Conservation (phyloP, 2,329 filamentous ascomycete genomes). For the Penicillium griseofulvum region DNA sequence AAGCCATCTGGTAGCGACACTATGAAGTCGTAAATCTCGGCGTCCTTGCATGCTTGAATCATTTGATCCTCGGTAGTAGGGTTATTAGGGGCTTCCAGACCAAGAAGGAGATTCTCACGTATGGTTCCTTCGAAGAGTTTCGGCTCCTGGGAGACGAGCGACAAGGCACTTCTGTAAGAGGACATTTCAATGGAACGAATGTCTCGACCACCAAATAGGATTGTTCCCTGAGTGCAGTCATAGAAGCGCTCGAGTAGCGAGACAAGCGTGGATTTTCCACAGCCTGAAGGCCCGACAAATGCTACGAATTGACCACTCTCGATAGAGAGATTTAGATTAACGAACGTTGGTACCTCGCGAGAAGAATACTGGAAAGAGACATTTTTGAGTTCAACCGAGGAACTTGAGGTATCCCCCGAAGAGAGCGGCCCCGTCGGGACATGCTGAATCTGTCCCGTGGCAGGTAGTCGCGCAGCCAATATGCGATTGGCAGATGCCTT, state of each 20-base stretch:
- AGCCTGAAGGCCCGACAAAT: conserved; percentile 50
- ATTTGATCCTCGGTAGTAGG: conserved; percentile 40
- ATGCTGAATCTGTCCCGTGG: neutral
- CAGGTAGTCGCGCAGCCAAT: conserved; percentile 24
- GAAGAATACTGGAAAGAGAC: conserved; percentile 40
- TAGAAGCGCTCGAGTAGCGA: conserved; percentile 41
- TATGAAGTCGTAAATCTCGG: conserved; percentile 56
- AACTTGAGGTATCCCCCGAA: conserved; percentile 5
- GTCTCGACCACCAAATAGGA: conserved; percentile 36
- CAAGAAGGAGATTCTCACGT: conserved; percentile 49
- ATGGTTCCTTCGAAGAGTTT: conserved; percentile 47
- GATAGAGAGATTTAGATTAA: conserved; percentile 33
- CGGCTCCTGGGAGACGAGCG: conserved; percentile 46
- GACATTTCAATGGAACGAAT: conserved; percentile 28
- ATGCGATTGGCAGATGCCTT: conserved; percentile 40
- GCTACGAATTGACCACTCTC: conserved; percentile 45
- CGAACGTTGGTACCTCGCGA: conserved; percentile 31
- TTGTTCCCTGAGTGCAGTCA: conserved; percentile 39
- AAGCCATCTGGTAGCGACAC: conserved; percentile 53
- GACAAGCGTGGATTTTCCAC: conserved; percentile 49
- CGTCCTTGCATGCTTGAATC: conserved; percentile 49
- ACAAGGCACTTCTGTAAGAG: conserved; percentile 33
- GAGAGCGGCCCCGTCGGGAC: neutral
- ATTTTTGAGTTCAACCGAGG: conserved; percentile 33
- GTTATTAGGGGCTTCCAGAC: conserved; percentile 35